Evolutionary conservation across 148 eudicot species (phyloP), one percentile per base, ranked within the genome.

Genomic region (Dianthus caryophyllus): DNA sequence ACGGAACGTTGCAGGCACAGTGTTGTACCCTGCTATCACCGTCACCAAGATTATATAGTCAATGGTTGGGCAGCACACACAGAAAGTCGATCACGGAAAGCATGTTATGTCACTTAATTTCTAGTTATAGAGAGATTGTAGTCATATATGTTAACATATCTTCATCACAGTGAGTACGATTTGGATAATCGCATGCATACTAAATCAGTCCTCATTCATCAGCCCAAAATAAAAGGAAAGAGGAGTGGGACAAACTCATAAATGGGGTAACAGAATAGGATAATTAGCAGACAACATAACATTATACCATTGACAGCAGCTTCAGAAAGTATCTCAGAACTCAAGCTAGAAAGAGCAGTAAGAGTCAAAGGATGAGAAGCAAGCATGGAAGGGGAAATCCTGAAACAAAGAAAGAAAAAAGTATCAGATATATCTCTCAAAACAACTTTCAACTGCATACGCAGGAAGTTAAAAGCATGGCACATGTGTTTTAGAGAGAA

Each of bases 311-410:
- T 94, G 50, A 88, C 96, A 29, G 97, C 79, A 75, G 97, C 93
- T 82, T 94, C 99, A 9, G 88, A 85, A 17, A 90, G 79, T 56
- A 85, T 48, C 51, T 94, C 99, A 75, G 87, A 82, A 73, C 71
- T 76, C 87, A 94, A 78, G 83, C 96, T 74, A 76, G 99, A 86
- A 49, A 94, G 88, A 79, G 97, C 92, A 59, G 88, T 80, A 61
- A 74, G 89, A 73, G 88, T 97, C 80, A 94, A 78, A 36, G 96
- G 96, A 64, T 94, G 96, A 71, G 88, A 86, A 79, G 97, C 88
- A 68, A 94, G 96, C 16, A 81, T 73, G 48, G 90, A 85, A 62
- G 93, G 84, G 73, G 97, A 83, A 52, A 94, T 82, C 90, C 99
- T 94, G 86, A 50, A 76, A 85, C 17, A 66, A 75, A 36, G 72